Evolutionary conservation across 1,139 yeast genomes (phyloP), one percentile per base, ranked within the genome.

Genomic region (Magnusiomyces tetraspermus): DNA sequence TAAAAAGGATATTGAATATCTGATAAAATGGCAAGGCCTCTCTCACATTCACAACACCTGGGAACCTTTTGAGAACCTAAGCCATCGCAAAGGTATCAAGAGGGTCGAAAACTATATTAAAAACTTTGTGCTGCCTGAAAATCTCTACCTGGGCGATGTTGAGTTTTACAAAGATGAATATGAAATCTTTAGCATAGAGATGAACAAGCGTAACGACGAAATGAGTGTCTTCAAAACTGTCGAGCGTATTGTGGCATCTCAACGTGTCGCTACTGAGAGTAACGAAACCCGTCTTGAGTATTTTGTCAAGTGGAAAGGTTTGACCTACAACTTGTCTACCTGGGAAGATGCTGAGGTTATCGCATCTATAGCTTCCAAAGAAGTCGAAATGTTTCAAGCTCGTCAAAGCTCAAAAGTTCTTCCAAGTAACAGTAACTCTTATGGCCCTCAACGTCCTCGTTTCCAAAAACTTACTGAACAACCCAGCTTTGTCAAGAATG

Each of bases 11-110:
- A 59, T 69, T 36, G 71, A 70, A 56, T 70, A 62, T 59, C 61
- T 61, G 37, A 78, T 94, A 60, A 94, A 94, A 70, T 94, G 99
- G 98, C 76, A 79, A 26, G 87, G 80, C 52, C 76, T 82, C 56
- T 87, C 97, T 17, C 98, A 94, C 71, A 75, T 92, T 58, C 99
- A 92, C 70, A 92, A 92, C 66, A 84, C 96, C 1, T 94, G 97
- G 97, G 96, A 90, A 66, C 67, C 79, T 1, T 90, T 85, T 68
- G 71, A 73, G 10, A 73, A 74, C 4, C 70, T 90, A 51, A 71
- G 70, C 24, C 71, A 72, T 17, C 70, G 70, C 59, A 82, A 85
- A 65, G 98, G 99, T 48, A 75, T 79, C 61, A 87, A 95, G 67
- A 82, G 85, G 62, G 78, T 92, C 31, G 97, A 92, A 59, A 94